Percentiles rank a stretch among this genome's conserved stretches.
Evolutionary conservation across 768 basidiomycete species (phyloP).

Genomic region (Sistotremastrum niveocremeum): DNA sequence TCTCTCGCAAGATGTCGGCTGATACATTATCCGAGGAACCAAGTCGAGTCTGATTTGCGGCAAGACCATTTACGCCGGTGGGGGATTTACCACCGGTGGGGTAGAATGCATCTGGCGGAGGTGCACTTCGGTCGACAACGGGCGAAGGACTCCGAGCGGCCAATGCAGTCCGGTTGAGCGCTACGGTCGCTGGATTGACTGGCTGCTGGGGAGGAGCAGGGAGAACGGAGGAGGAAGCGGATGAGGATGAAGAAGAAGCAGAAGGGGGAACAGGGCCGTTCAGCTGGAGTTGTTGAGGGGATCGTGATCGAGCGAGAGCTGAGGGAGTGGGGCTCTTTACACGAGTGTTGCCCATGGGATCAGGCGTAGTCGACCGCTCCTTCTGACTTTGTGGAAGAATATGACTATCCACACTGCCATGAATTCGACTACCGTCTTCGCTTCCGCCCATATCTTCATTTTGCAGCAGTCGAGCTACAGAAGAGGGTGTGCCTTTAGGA

Average conservation of each 20-base stretch:
- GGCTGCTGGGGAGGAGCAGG: constrained; percentile 14
- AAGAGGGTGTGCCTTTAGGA: constrained; percentile 26
- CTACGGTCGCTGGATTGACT: constrained; percentile 41
- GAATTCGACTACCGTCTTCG: too few relatives aligned
- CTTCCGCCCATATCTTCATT: too few relatives aligned
- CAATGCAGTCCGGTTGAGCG: constrained; percentile 38
- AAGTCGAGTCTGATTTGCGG: constrained; percentile 20
- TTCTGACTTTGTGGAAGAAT: too few relatives aligned
- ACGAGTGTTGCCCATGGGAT: constrained; percentile 16
- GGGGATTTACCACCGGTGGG: constrained; percentile 27
- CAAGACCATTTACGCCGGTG: constrained; percentile 27
- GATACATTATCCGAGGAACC: constrained; percentile 57
- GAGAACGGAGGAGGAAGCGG: too few relatives aligned
- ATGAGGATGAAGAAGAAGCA: too few relatives aligned
- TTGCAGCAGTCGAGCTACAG: too few relatives aligned
- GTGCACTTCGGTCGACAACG: constrained; percentile 36
- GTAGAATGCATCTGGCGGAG: constrained; percentile 53
- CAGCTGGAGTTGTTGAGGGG: constrained; percentile 50
- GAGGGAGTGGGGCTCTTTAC: constrained; percentile 47
- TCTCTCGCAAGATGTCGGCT: constrained; percentile 63
- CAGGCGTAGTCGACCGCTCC: background rate
- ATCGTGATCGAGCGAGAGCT: constrained; percentile 17
- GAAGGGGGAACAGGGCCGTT: constrained; percentile 7
- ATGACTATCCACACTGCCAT: too few relatives aligned
- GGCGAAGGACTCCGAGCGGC: constrained; percentile 45